Evolutionary conservation across 768 basidiomycete species (phyloP).

Genomic region (Mycena vitilis): DNA sequence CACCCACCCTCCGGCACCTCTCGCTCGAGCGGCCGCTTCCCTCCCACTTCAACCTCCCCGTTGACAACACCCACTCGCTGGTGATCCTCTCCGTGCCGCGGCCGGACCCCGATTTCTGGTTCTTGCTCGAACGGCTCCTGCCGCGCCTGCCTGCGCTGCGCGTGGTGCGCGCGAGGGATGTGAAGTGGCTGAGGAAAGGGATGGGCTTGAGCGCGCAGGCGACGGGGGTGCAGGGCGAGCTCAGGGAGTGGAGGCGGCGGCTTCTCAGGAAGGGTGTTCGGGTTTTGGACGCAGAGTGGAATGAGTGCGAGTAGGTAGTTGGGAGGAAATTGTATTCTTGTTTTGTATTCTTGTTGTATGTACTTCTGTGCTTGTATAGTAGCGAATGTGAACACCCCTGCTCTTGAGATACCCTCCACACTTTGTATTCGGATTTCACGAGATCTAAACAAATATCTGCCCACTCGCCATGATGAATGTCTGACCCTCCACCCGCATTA

Average conservation of each 20-base stretch:
- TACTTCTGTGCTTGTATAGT: not conserved
- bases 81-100: constrained; percentile 81
- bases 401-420: too few species aligned
- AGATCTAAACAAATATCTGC: constrained; percentile 38
- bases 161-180: constrained; percentile 71
- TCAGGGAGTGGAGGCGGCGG: constrained; percentile 78
- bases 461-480: constrained; percentile 49
- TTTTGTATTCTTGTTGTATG: not conserved
- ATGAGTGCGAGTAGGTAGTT: not conserved
- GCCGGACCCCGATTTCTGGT: constrained; percentile 72
- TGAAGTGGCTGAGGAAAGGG: constrained; percentile 79
- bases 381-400: not conserved
- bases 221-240: constrained; percentile 85
- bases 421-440: not conserved
- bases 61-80: constrained; percentile 52
- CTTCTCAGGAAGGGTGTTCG: constrained; percentile 67
- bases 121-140: constrained; percentile 64
- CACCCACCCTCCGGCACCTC: constrained; percentile 72
- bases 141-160: constrained; percentile 67
- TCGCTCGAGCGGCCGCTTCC: constrained; percentile 81
- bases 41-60: constrained; percentile 48
- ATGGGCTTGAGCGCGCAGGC: constrained; percentile 73
- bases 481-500: constrained; percentile 51
- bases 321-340: too few species aligned
- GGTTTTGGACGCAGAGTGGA: constrained; percentile 82